Conservation (phyloP, 257 asterid species). For the Solanum dulcamara region DNA sequence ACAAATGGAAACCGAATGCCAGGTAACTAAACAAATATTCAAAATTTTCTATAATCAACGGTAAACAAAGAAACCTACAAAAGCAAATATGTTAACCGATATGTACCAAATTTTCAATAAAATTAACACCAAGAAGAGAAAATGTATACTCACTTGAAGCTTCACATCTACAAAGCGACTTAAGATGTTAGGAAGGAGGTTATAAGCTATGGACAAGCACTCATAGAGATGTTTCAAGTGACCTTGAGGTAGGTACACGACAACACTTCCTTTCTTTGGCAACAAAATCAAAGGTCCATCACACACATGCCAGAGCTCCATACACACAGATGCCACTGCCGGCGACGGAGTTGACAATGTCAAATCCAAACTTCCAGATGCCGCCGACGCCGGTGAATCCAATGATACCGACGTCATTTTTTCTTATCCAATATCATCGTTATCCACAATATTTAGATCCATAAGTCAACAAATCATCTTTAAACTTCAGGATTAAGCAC, state of each 20-base stretch:
- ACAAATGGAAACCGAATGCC: neutral
- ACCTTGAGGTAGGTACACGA: slow-evolving; percentile 90
- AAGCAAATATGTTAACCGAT: neutral
- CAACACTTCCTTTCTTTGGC: slow-evolving; percentile 69
- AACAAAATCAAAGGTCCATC: slow-evolving; percentile 86
- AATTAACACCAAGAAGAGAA: neutral
- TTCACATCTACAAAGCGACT: too few relatives aligned
- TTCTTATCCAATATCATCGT: slow-evolving; percentile 14
- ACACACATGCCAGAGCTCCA: slow-evolving; percentile 96
- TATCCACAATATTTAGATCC: too few relatives aligned
- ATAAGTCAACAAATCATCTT: too few relatives aligned
- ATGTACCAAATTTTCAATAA: neutral
- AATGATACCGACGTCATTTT: neutral
- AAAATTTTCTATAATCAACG: neutral
- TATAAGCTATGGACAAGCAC: slow-evolving; percentile 26
- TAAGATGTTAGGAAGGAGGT: too few relatives aligned
- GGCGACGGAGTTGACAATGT: slow-evolving; percentile 9
- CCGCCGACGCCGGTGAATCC: neutral
- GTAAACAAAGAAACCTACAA: neutral
- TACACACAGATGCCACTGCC: slow-evolving; percentile 38
- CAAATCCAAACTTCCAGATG: slow-evolving; percentile 15
- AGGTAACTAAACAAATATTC: neutral
- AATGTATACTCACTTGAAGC: slow-evolving; percentile 26
- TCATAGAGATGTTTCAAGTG: slow-evolving; percentile 63
- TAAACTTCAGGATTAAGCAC: too few relatives aligned